Evolutionary conservation across 225 moss, liverwort and hornwort genomes (phyloP).

Genomic region (Thuidium tamariscinum): DNA sequence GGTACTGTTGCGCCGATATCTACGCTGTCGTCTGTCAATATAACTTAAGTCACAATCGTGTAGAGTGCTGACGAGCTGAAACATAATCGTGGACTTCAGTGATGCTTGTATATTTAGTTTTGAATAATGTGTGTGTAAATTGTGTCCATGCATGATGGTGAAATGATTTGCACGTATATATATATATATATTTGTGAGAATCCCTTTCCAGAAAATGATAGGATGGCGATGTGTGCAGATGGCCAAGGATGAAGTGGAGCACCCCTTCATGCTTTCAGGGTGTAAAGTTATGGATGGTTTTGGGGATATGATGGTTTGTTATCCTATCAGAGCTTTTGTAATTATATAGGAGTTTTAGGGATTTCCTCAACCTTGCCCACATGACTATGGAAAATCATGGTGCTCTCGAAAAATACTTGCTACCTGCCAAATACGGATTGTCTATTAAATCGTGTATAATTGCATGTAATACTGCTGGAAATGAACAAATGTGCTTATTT

Average conservation of each 20-base stretch:
- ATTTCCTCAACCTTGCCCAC: not conserved
- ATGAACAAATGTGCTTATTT: not conserved
- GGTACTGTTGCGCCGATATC: not conserved
- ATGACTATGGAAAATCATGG: not conserved
- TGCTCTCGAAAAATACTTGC: not conserved
- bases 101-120: not conserved
- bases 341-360: not conserved
- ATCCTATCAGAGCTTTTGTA: not conserved
- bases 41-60: not conserved
- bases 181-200: not conserved
- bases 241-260: constrained; percentile 60
- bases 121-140: not conserved
- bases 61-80: not conserved
- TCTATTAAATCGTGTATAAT: not conserved
- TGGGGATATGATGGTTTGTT: constrained; percentile 82
- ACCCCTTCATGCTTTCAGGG: constrained; percentile 77
- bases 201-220: not conserved
- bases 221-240: constrained; percentile 34
- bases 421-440: not conserved
- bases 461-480: not conserved
- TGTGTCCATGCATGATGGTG: not conserved
- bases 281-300: constrained; percentile 89
- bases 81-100: not conserved
- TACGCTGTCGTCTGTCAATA: not conserved
- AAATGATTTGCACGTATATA: not conserved